phyloP scores from a whole-genome alignment of 768 basidiomycete species.

The Boletus pseudo-olivaceus region DNA sequence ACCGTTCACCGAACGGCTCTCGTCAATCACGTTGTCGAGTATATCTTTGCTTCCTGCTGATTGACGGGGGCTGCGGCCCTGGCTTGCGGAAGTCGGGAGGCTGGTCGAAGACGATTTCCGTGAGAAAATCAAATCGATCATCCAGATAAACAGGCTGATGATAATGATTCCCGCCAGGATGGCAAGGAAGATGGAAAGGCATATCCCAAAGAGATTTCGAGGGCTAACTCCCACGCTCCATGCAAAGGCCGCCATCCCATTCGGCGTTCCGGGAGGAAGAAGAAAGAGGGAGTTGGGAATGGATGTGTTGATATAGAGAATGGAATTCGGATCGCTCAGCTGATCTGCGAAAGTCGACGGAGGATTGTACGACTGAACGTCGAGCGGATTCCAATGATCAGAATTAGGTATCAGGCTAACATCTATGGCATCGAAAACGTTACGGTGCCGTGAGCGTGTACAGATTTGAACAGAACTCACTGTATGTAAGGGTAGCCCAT shows the following conservation, averaged over 20 bases:
- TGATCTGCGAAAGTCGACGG: slow-evolving; percentile 73
- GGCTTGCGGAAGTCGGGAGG: slow-evolving; percentile 20
- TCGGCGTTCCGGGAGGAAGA: slow-evolving; percentile 53
- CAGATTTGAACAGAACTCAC: slow-evolving; percentile 38
- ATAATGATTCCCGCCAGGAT: slow-evolving; percentile 71
- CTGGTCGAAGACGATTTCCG: slow-evolving; percentile 16
- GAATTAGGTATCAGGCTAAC: slow-evolving; percentile 61
- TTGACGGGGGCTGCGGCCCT: slow-evolving; percentile 39
- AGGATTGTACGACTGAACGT: slow-evolving; percentile 54
- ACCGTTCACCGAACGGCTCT: slow-evolving; percentile 29
- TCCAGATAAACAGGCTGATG: slow-evolving; percentile 70
- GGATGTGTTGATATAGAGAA: slow-evolving; percentile 69
- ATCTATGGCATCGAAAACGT: slow-evolving; percentile 43
- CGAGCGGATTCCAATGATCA: slow-evolving; percentile 66
- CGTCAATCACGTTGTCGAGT: slow-evolving; percentile 35
- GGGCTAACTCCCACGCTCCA: slow-evolving; percentile 80
- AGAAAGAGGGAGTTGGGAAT: slow-evolving; percentile 73
- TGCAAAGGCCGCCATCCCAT: slow-evolving; percentile 81
- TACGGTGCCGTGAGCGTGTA: slow-evolving; percentile 4
- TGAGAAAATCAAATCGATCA: slow-evolving; percentile 54
- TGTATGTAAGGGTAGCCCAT: slow-evolving; percentile 82
- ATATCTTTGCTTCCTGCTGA: slow-evolving; percentile 51
- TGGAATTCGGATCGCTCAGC: slow-evolving; percentile 63
- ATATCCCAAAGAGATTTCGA: slow-evolving; percentile 77
- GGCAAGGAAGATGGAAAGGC: slow-evolving; percentile 77